A percentile compares a stretch with the other conserved stretches of the same genome.
Evolutionary conservation across 768 basidiomycete genomes (phyloP).

Genomic region (Lactarius trivialis): DNA sequence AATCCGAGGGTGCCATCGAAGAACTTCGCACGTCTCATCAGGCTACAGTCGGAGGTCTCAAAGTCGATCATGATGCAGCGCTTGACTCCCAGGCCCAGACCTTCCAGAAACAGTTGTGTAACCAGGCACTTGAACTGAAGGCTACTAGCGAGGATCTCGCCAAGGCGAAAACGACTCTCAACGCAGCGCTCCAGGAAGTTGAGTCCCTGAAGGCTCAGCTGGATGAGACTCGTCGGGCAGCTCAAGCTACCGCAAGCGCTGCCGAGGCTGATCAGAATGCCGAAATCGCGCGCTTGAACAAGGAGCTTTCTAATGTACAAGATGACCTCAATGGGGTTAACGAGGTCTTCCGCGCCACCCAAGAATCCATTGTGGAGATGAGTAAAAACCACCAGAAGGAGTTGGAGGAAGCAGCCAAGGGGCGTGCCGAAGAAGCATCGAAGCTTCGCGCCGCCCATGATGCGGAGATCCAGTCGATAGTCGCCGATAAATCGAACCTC

Average conservation of each 20-base stretch:
- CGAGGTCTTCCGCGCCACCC: conserved; percentile 62
- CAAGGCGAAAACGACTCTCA: conserved; percentile 61
- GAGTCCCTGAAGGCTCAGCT: conserved; percentile 55
- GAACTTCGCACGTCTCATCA: conserved; percentile 62
- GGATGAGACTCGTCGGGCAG: conserved; percentile 51
- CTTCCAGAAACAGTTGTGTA: conserved; percentile 58
- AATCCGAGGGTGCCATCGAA: conserved; percentile 58
- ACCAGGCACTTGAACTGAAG: conserved; percentile 64
- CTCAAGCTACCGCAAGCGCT: conserved; percentile 30
- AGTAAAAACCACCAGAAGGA: conserved; percentile 63
- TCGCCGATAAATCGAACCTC: conserved; percentile 56
- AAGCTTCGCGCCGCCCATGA: conserved; percentile 55
- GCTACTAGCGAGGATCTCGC: conserved; percentile 79
- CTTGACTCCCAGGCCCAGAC: conserved; percentile 51
- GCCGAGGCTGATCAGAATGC: conserved; percentile 43
- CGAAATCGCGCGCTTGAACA: conserved; percentile 48
- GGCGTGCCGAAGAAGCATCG: conserved; percentile 64
- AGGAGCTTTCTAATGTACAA: conserved; percentile 55
- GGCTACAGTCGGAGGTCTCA: conserved; percentile 51
- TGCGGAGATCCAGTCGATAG: conserved; percentile 50
- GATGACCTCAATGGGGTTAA: conserved; percentile 62
- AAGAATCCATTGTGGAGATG: conserved; percentile 63
- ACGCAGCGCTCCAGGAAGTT: conserved; percentile 47
- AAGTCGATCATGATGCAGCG: conserved; percentile 54
- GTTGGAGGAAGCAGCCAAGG: conserved; percentile 66